Conservation (phyloP, 306 rosid genomes). For the Clitoria ternatea region DNA sequence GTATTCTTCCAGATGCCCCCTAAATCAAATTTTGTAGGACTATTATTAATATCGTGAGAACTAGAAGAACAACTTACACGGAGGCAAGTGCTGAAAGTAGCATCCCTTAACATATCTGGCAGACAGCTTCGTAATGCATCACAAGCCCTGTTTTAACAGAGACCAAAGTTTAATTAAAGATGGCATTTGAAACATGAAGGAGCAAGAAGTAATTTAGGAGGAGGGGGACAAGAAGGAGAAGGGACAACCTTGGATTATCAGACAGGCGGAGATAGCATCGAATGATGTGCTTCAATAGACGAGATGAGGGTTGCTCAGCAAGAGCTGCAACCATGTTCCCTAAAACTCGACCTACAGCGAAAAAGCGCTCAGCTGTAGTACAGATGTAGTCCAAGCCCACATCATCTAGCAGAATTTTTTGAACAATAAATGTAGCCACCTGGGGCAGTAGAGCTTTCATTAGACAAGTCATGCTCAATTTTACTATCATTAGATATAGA, state of each 20-base stretch:
- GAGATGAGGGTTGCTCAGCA: constrained; percentile 90
- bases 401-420: constrained; percentile 84
- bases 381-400: constrained; percentile 94
- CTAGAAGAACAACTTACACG: constrained; percentile 59
- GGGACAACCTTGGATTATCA: constrained; percentile 65
- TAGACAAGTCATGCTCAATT: constrained; percentile 25
- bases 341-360: constrained; percentile 88
- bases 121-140: constrained; percentile 93
- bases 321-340: constrained; percentile 85
- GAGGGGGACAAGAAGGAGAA: neutral
- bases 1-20: no score
- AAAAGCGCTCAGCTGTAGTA: constrained; percentile 91
- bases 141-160: constrained; percentile 66
- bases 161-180: constrained; percentile 1
- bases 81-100: constrained; percentile 83
- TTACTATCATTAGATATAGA: neutral
- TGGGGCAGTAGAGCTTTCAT: constrained; percentile 33
- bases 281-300: constrained; percentile 83
- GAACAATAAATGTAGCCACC: constrained; percentile 93
- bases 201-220: neutral
- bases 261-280: constrained; percentile 94
- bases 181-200: neutral
- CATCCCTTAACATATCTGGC: constrained; percentile 83
- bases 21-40: neutral
- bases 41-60: neutral